A percentile compares a stretch with the other conserved stretches of the same genome.
These are phyloP conservation scores for Zygoascus ofunaensis DNA, from an alignment of 805 yeast species.

Conservation along the genomic window DNA sequence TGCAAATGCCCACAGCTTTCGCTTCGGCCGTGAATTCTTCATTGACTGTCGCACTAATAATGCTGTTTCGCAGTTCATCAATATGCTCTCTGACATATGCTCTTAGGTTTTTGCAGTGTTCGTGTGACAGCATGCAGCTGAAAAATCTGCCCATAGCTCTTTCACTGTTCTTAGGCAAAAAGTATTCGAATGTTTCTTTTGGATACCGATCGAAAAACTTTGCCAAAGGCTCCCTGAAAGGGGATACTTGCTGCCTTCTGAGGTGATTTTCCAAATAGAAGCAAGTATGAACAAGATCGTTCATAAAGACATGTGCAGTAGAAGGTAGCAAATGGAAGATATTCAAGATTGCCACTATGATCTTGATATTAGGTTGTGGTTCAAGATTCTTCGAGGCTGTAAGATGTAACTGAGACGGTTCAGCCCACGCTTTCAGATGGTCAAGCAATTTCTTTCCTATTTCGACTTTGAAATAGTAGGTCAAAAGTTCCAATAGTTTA, in stretches of 20 bases:
- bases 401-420: conserved; percentile 63
- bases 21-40: conserved; percentile 29
- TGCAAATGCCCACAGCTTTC: conserved; percentile 59
- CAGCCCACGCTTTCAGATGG: conserved; percentile 94
- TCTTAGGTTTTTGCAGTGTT: conserved; percentile 49
- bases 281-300: conserved; percentile 69
- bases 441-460: conserved; percentile 89
- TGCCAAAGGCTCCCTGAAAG: conserved; percentile 85
- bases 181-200: conserved; percentile 60
- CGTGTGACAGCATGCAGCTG: conserved; percentile 52
- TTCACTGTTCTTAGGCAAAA: conserved; percentile 53
- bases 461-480: conserved; percentile 92
- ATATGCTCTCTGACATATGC: conserved; percentile 46
- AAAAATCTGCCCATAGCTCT: conserved; percentile 58
- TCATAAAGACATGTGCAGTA: conserved; percentile 85
- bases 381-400: conserved; percentile 73
- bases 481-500: conserved; percentile 70
- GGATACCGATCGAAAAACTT: conserved; percentile 79
- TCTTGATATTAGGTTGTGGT: conserved; percentile 72
- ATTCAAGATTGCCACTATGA: conserved; percentile 81
- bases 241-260: conserved; percentile 77
- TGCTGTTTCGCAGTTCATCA: conserved; percentile 37
- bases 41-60: conserved; percentile 40
- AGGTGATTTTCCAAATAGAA: conserved; percentile 71
- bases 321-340: conserved; percentile 88